Evolutionary conservation across 2,329 filamentous ascomycete genomes (phyloP), one percentile per base, ranked within the genome.

Genomic region (Curvularia verruculosa): DNA sequence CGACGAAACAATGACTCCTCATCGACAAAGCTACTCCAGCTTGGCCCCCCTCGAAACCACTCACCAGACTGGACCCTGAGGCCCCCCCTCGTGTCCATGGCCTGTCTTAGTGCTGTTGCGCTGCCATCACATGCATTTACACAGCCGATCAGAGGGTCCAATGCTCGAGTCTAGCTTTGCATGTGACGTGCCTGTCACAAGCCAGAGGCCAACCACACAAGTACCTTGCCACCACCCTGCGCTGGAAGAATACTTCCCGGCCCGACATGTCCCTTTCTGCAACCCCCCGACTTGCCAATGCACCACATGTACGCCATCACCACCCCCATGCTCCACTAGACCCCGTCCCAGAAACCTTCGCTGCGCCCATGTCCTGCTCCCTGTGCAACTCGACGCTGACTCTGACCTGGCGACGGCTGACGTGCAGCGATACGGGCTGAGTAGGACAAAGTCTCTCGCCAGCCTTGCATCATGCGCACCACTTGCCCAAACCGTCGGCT

Each of bases 111-210:
- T 26, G 19, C 37, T 4, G 54, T 54, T 49, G 57, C 28, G 15
- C 19, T 10, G 49, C 58, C 59, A 63, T 69, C 67, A 68, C 66
- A 66, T 67, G 67, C 55, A 54, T 49, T 23, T 18, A 13, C 5
- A 24, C 43, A 52, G 58, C 48, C 59, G 54, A 65, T 68, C 67
- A 57, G 60, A 70, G 69, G 68, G 68, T 73, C 68, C 13, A 3
- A 21, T 41, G 21, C 21, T 2, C 18, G 10, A 21, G n/a, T n/a
- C n/a, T 13, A 34, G 29, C 10, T 12, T 9, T 2, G 29, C 29
- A 31, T 12, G 29, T 31, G 29, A 62, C 52, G 65, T 47, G 57
- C 50, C 34, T 52, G 54, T 51, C 44, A 9, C 39, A 24, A 46
- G 43, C 28, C 26, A 58, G 28, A 6, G 28, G n/a, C n/a, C 51